Evolutionary conservation across 2,329 filamentous ascomycete genomes (phyloP).

Genomic region (Sarocladiaceae sp.): DNA sequence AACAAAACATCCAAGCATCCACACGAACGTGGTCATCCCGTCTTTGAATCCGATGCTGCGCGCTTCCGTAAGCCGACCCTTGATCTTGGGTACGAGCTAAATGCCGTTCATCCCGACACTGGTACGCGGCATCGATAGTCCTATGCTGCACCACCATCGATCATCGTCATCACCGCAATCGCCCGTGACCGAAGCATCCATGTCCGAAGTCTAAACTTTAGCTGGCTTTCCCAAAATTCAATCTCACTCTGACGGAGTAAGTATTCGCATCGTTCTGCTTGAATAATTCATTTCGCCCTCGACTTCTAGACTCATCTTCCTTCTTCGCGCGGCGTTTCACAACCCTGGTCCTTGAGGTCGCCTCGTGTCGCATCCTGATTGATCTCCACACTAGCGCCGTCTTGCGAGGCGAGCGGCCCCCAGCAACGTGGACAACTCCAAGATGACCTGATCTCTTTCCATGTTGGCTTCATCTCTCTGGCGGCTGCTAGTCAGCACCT

Average conservation of each 20-base stretch:
- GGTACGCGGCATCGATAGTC: conserved; percentile 1
- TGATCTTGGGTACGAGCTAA: not conserved
- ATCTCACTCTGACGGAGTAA: too few species aligned
- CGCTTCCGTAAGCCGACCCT: conserved; percentile 5
- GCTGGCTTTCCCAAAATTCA: too few species aligned
- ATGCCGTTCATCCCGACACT: not conserved
- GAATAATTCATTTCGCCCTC: not conserved
- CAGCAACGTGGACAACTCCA: too few species aligned
- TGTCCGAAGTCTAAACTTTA: too few species aligned
- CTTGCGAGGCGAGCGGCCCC: not conserved
- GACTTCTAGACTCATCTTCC: not conserved
- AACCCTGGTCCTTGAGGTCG: conserved; percentile 4
- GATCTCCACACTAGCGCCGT: conserved; percentile 6
- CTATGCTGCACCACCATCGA: not conserved
- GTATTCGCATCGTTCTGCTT: too few species aligned
- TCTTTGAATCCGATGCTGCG: conserved; percentile 5
- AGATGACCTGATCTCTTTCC: too few species aligned
- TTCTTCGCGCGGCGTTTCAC: conserved; percentile 1
- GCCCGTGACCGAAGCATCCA: too few species aligned
- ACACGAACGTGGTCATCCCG: too few species aligned
- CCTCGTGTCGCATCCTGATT: conserved; percentile 8
- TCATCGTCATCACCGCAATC: too few species aligned
- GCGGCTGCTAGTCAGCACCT: too few species aligned
- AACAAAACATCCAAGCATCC: too few species aligned
- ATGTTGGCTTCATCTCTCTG: too few species aligned